Base-by-base conservation (phyloP, 495 filamentous ascomycete species). In the Aspergillus hancockii region DNA sequence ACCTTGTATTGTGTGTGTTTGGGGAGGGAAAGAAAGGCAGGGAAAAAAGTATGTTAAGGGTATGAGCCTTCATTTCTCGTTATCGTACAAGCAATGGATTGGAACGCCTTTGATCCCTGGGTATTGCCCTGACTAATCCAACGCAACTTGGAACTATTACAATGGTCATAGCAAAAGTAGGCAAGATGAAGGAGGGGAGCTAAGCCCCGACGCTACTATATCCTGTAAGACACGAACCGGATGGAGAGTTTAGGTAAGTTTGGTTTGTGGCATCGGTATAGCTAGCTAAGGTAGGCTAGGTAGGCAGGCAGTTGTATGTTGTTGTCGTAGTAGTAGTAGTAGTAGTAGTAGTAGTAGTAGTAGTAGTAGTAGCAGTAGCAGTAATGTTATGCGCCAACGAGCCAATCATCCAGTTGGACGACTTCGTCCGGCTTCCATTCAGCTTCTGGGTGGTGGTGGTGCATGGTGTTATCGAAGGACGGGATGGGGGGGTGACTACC, bases 391-490 rank as follows among this genome's bases (percentile, higher is more conserved):
- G 70, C 63, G 30, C 68, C 68, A 19, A 68, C 68, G 28, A 67
- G 60, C 61, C 61, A 75, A 12, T 77, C 74, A 40, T 77, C 74
- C 18, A 77, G 49, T 2, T 65, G 55, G 16, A 75, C 61, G 41
- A 73, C 65, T 6, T 77, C 74, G 13, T 77, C 74, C 46, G 75
- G 71, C n/a, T 50, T 57, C 31, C 61, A 64, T 49, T 70, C 68
- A 3, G 63, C 36, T 21, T 73, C 74, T 9, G 58, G 32, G 60
- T 67, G 58, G 65, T 67, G 32, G 60, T 67, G 58, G 65, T 67
- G 18, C 69, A 72, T 47, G 75, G 50, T 12, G 66, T 68, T 34
- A 70, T 49, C 1, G 75, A 72, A 21, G 5, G 19, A 10, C 1
- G 43, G 43, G 18, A 47, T 47, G 2, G 43, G 1, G 1, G 43